These are phyloP conservation scores for Arthrobotrys sphaeroides DNA, from an alignment of 2,329 filamentous ascomycete genomes.

Conservation along the genomic window DNA sequence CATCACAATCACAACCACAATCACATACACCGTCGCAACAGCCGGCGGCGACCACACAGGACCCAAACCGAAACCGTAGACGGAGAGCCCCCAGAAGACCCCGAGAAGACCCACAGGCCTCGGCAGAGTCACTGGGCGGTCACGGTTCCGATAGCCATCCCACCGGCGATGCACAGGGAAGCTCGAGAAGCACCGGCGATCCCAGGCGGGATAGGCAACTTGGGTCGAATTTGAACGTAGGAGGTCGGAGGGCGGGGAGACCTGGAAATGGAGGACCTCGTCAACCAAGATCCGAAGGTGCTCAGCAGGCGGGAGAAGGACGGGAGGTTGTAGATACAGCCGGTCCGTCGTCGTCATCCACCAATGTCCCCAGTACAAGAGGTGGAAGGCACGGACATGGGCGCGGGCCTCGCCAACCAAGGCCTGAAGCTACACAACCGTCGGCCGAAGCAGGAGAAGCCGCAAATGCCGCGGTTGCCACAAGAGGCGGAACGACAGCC, in stretches of 20 bases:
- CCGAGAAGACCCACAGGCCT: constrained; percentile 32
- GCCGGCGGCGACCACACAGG: constrained; percentile 1
- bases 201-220: constrained; percentile 20
- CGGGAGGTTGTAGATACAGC: no score
- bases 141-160: constrained; percentile 29
- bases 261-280: background rate
- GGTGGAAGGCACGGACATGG: constrained; percentile 13
- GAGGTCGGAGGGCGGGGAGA: constrained; percentile 7
- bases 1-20: constrained; percentile 4
- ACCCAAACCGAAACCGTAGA: constrained; percentile 33
- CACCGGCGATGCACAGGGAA: constrained; percentile 9
- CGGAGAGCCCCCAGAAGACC: constrained; percentile 31
- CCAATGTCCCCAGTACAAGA: background rate
- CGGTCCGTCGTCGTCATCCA: no score
- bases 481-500: constrained; percentile 34
- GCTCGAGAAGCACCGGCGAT: constrained; percentile 40
- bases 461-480: background rate
- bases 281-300: no score
- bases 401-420: background rate
- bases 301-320: no score
- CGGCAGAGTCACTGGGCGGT: constrained; percentile 30
- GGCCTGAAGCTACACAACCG: background rate
- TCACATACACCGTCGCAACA: constrained; percentile 12
- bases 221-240: constrained; percentile 40
- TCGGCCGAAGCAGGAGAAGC: background rate